Evolutionary conservation across 23 red algal genomes (phyloP), one percentile per base, ranked within the genome.

Genomic region (Chondrus crispus): DNA sequence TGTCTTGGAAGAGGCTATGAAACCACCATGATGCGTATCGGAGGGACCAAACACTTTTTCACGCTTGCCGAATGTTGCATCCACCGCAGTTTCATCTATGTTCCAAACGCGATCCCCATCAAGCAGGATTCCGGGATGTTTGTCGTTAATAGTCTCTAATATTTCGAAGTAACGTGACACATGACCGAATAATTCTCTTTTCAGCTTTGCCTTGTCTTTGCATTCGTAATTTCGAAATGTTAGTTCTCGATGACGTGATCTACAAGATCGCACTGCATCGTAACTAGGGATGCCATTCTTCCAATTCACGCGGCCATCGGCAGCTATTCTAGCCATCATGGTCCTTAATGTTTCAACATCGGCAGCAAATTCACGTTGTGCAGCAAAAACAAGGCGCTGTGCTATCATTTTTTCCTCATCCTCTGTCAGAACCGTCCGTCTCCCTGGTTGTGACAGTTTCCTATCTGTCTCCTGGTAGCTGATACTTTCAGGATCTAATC

Each of bases 201-300:
- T n/a, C n/a, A 84, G 47, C 53, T 84, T 84, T 26, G 55, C 49
- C 24, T 84, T 1, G 11, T 84, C 80, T 28, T 84, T 63, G 41
- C 60, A 62, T 47, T 81, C 75, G 7, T 38, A 7, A n/a, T 49
- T 55, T 13, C 75, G 39, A 6, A 55, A 9, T 3, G 75, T 81
- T 9, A 81, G 7, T 5, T 81, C 75, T 3, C 75, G 39, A 47
- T 81, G 35, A 13, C 36, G 29, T 3, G 48, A 47, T 7, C 50
- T 28, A 51, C 26, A 83, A 1, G 75, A 3, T 30, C 79, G 2
- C 2, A 60, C 2, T 22, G 49, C 29, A 54, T 55, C 79, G 35
- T 62, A 48, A 41, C 3, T 6, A 2, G 79, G 79, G 2, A 5
- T 3, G 13, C 30, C 52, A 62, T 60, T 83, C 30, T 58, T 52